These are phyloP conservation scores for Paramarasmius palmivorus DNA, from an alignment of 1,284 basidiomycete genomes.

Conservation along the genomic window DNA sequence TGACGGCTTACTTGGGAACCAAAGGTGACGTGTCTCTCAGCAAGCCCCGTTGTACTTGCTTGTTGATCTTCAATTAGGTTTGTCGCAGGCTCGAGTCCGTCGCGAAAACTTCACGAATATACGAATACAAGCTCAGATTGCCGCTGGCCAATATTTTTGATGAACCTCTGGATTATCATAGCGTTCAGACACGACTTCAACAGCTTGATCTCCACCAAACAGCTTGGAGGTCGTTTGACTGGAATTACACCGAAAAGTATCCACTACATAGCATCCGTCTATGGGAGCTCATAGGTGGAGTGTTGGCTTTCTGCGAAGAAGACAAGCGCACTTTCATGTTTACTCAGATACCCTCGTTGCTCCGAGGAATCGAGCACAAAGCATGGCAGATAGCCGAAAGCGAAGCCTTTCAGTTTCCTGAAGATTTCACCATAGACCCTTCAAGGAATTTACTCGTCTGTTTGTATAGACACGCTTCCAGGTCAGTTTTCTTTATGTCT, in stretches of 20 bases:
- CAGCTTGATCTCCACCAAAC: constrained; percentile 16
- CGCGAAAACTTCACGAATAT: constrained; percentile 4
- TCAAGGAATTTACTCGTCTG: constrained; percentile 23
- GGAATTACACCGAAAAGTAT: constrained; percentile 4
- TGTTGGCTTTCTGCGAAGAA: constrained; percentile 15
- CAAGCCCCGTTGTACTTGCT: background rate
- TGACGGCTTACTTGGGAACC: too few relatives aligned
- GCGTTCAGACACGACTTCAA: constrained; percentile 10
- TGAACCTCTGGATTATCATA: constrained; percentile 6
- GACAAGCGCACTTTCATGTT: constrained; percentile 13
- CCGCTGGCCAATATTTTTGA: constrained; percentile 18
- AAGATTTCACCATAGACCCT: constrained; percentile 25
- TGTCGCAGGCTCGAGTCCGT: constrained; percentile 6
- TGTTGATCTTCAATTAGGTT: constrained; percentile 4
- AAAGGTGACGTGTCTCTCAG: too few relatives aligned
- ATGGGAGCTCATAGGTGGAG: constrained; percentile 23
- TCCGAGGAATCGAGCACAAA: constrained; percentile 14
- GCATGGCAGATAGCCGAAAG: constrained; percentile 18
- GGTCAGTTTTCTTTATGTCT: background rate
- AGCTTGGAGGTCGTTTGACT: constrained; percentile 18
- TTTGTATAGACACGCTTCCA: constrained; percentile 6
- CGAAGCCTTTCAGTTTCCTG: constrained; percentile 2
- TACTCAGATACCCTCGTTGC: constrained; percentile 19
- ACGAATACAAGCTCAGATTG: constrained; percentile 18
- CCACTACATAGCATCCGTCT: constrained; percentile 2